These are phyloP conservation scores for Kodamaea sp. DNA, from an alignment of 1,139 yeast species.

Conservation along the genomic window DNA sequence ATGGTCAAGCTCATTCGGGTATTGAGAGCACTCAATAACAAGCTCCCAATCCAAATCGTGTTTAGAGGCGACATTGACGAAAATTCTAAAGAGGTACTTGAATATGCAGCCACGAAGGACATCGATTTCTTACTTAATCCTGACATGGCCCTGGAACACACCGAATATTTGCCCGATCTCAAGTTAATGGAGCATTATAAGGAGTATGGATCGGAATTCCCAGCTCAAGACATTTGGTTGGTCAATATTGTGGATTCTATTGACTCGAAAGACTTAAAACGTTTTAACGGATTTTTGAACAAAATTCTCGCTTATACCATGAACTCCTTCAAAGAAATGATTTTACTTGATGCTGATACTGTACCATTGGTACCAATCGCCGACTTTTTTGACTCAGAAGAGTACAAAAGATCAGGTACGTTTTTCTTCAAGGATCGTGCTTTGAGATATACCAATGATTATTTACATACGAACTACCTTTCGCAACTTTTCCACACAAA, in stretches of 20 bases:
- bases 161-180: constrained; percentile 23
- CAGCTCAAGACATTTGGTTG: constrained; percentile 49
- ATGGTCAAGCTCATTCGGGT: constrained; percentile 37
- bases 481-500: constrained; percentile 42
- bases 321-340: constrained; percentile 50
- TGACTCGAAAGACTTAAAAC: constrained; percentile 23
- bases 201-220: constrained; percentile 38
- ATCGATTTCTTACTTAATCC: constrained; percentile 27
- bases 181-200: constrained; percentile 18
- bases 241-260: constrained; percentile 41
- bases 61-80: constrained; percentile 35
- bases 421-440: constrained; percentile 42
- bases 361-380: constrained; percentile 45
- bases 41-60: constrained; percentile 43
- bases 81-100: constrained; percentile 20
- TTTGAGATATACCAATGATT: constrained; percentile 42
- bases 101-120: constrained; percentile 35
- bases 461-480: constrained; percentile 51
- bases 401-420: constrained; percentile 34
- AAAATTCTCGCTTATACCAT: constrained; percentile 50
- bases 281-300: constrained; percentile 46
- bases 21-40: constrained; percentile 41
- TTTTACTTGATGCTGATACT: constrained; percentile 57
- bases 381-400: constrained; percentile 31
- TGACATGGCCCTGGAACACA: constrained; percentile 16